Percentiles rank a stretch among this genome's conserved stretches.
Evolutionary conservation across 345 rosid species (phyloP).

Genomic region (Salix brachista): DNA sequence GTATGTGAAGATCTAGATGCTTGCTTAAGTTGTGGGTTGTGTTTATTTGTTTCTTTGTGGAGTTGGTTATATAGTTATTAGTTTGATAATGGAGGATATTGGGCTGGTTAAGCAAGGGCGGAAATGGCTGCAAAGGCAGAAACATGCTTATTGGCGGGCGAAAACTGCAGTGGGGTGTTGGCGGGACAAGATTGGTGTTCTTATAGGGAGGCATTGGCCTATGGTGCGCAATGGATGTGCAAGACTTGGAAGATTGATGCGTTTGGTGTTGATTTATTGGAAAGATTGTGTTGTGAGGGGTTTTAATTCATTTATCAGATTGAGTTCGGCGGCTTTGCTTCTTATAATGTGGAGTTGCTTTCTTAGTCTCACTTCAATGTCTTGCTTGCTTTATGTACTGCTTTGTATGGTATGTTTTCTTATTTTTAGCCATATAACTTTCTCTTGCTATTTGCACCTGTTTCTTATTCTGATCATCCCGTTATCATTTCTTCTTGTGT

Average conservation of each 20-base stretch:
- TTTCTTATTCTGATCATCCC: not conserved
- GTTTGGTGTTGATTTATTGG: conserved; percentile 59
- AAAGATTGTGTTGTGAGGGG: conserved; percentile 69
- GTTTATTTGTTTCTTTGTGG: not conserved
- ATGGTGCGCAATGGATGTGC: conserved; percentile 62
- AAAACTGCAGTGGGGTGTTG: conserved; percentile 36
- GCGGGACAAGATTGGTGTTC: conserved; percentile 49
- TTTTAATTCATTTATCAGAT: conserved; percentile 49
- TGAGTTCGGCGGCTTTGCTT: conserved; percentile 85
- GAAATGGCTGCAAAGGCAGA: conserved; percentile 85
- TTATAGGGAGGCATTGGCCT: conserved; percentile 89
- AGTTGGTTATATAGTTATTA: not conserved
- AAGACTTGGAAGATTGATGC: conserved; percentile 38
- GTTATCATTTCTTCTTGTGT: not conserved
- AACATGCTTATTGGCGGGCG: conserved; percentile 42
- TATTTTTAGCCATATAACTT: not conserved
- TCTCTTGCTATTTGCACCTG: not conserved
- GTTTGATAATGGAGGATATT: conserved; percentile 71
- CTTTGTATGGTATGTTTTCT: conserved; percentile 72
- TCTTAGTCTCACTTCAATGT: conserved; percentile 85
- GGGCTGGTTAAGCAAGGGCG: conserved; percentile 80
- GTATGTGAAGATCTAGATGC: not conserved
- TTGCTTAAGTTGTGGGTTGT: not conserved
- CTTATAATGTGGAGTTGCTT: conserved; percentile 97
- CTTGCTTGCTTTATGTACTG: conserved; percentile 80